These are phyloP conservation scores for Fusarium bactridioides DNA, from an alignment of 2,329 filamentous ascomycete species.

Conservation along the genomic window DNA sequence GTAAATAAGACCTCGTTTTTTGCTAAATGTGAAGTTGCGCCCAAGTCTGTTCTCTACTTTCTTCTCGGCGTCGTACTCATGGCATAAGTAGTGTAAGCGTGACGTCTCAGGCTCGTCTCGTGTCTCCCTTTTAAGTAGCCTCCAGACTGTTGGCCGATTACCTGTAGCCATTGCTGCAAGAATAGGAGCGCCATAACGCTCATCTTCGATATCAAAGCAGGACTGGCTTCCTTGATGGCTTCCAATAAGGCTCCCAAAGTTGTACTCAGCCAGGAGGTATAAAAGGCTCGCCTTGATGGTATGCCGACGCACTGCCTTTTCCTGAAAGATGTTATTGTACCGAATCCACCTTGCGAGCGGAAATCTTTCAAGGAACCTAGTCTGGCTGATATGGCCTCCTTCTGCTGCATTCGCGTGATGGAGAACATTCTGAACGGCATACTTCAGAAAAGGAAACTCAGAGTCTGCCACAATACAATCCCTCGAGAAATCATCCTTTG, in stretches of 20 bases:
- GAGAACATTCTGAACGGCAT: slow-evolving; percentile 11
- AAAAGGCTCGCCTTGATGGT: background rate
- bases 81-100: background rate
- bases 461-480: background rate
- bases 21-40: background rate
- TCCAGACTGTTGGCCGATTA: background rate
- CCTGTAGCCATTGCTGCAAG: background rate
- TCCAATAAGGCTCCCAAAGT: background rate
- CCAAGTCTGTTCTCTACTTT: accelerated
- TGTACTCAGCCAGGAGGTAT: background rate
- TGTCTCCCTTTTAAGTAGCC: background rate
- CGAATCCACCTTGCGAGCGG: background rate
- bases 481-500: accelerated
- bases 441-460: slow-evolving; percentile 16
- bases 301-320: background rate
- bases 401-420: slow-evolving; percentile 27
- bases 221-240: background rate
- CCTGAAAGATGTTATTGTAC: slow-evolving; percentile 1
- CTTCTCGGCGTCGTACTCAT: background rate
- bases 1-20: accelerated
- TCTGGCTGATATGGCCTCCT: background rate
- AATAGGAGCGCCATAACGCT: background rate
- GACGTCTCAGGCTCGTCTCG: accelerated
- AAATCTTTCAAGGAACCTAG: background rate
- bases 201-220: background rate